A percentile compares a stretch with the other conserved stretches of the same genome.
Conservation (phyloP, 2,329 filamentous ascomycete species). For the Xylariaceae sp. region DNA sequence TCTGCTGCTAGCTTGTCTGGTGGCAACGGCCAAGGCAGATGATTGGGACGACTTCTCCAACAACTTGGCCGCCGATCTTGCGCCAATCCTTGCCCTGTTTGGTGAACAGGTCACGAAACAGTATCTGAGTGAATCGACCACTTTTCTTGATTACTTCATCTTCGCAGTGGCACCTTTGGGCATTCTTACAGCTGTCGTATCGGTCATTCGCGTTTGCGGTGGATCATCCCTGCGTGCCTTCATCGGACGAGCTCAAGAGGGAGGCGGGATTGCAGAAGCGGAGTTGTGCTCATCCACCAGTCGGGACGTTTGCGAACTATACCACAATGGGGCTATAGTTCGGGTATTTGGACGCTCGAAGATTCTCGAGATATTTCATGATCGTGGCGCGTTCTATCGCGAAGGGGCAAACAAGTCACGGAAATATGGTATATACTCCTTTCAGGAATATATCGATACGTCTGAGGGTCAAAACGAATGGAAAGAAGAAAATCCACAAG, state of each 20-base stretch:
- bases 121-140: constrained; percentile 10
- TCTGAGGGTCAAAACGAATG: too few species aligned
- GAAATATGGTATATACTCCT: too few species aligned
- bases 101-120: constrained; percentile 30
- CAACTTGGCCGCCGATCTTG: constrained; percentile 34
- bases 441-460: too few species aligned
- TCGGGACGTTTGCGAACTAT: constrained; percentile 37
- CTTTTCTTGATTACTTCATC: constrained; percentile 30
- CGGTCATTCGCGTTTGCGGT: constrained; percentile 25
- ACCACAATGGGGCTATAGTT: constrained; percentile 30
- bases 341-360: constrained; percentile 33
- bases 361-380: too few species aligned
- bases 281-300: constrained; percentile 40
- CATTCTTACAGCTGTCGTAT: constrained; percentile 36
- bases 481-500: too few species aligned
- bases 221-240: constrained; percentile 32
- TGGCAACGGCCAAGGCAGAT: background rate
- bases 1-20: background rate
- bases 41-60: constrained; percentile 30
- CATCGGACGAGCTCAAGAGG: constrained; percentile 37
- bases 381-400: too few species aligned
- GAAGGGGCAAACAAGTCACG: too few species aligned
- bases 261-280: constrained; percentile 30
- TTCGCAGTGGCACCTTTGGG: constrained; percentile 36
- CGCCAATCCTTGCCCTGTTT: constrained; percentile 34